A percentile compares a stretch with the other conserved stretches of the same genome.
Conservation (phyloP, 768 basidiomycete genomes). For the Boletellus ananas region DNA sequence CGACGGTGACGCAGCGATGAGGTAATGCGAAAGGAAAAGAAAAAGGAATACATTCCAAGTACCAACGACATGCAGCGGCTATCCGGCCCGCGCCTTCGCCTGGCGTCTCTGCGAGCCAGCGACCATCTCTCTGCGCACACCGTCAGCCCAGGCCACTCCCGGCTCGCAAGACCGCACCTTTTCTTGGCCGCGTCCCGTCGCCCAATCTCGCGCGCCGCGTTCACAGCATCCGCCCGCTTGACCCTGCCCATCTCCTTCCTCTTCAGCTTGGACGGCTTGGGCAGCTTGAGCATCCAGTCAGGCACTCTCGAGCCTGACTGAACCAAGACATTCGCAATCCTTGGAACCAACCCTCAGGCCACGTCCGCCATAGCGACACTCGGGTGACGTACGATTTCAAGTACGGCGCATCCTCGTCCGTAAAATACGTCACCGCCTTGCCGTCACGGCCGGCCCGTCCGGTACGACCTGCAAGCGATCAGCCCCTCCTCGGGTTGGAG, state of each 20-base stretch:
- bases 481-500: background rate
- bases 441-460: slow-evolving; percentile 92
- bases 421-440: slow-evolving; percentile 94
- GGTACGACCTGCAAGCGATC: slow-evolving; percentile 65
- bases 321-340: slow-evolving; percentile 93
- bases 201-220: slow-evolving; percentile 64
- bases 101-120: slow-evolving; percentile 67
- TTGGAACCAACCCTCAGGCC: slow-evolving; percentile 29
- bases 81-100: slow-evolving; percentile 29
- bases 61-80: background rate
- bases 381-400: slow-evolving; percentile 71
- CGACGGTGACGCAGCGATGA: background rate
- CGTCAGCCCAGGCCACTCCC: background rate
- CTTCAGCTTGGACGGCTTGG: slow-evolving; percentile 88
- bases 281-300: slow-evolving; percentile 94
- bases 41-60: background rate
- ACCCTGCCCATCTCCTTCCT: slow-evolving; percentile 81
- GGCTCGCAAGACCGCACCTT: slow-evolving; percentile 40
- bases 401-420: slow-evolving; percentile 86
- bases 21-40: background rate
- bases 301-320: slow-evolving; percentile 90
- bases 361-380: background rate
- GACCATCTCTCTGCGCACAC: slow-evolving; percentile 65
- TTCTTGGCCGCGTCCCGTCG: slow-evolving; percentile 70
- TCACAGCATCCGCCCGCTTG: slow-evolving; percentile 73